phyloP scores from a whole-genome alignment of 228 moss, liverwort and hornwort species.

The Sphagnum magellanicum region DNA sequence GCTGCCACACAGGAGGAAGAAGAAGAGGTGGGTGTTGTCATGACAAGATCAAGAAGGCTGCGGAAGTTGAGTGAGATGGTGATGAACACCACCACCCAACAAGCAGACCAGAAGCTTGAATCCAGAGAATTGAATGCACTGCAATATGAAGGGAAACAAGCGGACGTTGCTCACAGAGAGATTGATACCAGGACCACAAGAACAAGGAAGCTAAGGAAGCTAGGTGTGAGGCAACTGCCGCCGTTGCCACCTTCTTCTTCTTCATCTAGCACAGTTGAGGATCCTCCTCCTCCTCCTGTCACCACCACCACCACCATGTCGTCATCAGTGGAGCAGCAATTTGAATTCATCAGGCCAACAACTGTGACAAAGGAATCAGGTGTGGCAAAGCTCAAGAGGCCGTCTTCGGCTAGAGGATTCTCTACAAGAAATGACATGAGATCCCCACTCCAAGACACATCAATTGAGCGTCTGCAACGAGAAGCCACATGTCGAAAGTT shows the following conservation, averaged over 20 bases:
- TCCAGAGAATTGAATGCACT: constrained; percentile 22
- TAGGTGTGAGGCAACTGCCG: constrained; percentile 22
- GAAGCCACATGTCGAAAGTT: constrained; percentile 88
- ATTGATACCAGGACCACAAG: not conserved
- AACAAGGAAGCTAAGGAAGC: constrained; percentile 17
- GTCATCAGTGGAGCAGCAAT: constrained; percentile 25
- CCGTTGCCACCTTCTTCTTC: constrained; percentile 14
- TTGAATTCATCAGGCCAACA: constrained; percentile 36
- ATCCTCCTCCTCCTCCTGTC: constrained; percentile 15
- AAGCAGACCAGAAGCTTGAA: constrained; percentile 23
- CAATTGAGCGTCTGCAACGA: constrained; percentile 94
- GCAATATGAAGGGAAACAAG: constrained; percentile 28
- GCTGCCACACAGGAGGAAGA: too few species aligned
- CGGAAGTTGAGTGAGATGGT: not conserved
- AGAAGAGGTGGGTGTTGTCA: too few species aligned
- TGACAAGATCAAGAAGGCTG: not conserved
- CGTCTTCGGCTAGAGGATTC: constrained; percentile 15
- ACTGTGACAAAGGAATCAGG: constrained; percentile 51
- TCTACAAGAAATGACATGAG: constrained; percentile 28
- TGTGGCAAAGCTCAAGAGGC: constrained; percentile 24
- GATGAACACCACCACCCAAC: constrained; percentile 29
- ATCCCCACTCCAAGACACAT: constrained; percentile 63
- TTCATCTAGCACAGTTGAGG: constrained; percentile 29
- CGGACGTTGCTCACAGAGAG: too few species aligned
- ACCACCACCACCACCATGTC: constrained; percentile 23